phyloP scores from a whole-genome alignment of 2,329 filamentous ascomycete species.

The Fusarium papillatum region DNA sequence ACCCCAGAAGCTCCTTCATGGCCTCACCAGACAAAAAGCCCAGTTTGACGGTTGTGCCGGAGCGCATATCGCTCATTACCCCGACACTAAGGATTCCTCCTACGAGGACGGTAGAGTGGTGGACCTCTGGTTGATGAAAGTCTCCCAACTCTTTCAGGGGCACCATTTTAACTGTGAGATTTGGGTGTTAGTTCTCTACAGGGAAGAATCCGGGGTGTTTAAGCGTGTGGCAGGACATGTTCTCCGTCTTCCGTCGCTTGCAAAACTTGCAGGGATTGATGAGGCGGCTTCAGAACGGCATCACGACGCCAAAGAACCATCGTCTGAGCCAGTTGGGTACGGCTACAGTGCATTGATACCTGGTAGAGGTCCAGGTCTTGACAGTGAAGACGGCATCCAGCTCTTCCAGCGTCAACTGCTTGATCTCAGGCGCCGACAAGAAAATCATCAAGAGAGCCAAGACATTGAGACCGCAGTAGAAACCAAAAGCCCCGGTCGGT shows the following conservation, averaged over 20 bases:
- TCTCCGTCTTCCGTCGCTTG: not conserved
- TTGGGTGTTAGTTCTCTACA: not conserved
- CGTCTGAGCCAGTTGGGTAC: too few species aligned
- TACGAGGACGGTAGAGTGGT: not conserved
- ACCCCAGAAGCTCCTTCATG: not conserved
- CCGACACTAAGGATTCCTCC: not conserved
- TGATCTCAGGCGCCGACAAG: too few species aligned
- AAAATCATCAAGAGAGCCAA: too few species aligned
- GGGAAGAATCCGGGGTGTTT: not conserved
- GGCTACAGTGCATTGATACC: too few species aligned
- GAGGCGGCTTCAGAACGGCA: too few species aligned
- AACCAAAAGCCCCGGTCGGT: too few species aligned
- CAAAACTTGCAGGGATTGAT: not conserved
- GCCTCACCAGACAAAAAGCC: not conserved
- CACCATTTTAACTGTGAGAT: not conserved
- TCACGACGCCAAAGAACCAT: too few species aligned
- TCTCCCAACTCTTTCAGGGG: not conserved
- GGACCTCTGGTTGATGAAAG: not conserved
- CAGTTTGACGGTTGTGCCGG: not conserved
- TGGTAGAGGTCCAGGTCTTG: too few species aligned
- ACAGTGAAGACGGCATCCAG: too few species aligned
- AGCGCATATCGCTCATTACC: not conserved
- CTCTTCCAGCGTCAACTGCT: too few species aligned
- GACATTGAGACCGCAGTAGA: too few species aligned
- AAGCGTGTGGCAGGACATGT: not conserved